A percentile compares a stretch with the other conserved stretches of the same genome.
phyloP scores from a whole-genome alignment of 768 basidiomycete species.

The Serendipita sp. region DNA sequence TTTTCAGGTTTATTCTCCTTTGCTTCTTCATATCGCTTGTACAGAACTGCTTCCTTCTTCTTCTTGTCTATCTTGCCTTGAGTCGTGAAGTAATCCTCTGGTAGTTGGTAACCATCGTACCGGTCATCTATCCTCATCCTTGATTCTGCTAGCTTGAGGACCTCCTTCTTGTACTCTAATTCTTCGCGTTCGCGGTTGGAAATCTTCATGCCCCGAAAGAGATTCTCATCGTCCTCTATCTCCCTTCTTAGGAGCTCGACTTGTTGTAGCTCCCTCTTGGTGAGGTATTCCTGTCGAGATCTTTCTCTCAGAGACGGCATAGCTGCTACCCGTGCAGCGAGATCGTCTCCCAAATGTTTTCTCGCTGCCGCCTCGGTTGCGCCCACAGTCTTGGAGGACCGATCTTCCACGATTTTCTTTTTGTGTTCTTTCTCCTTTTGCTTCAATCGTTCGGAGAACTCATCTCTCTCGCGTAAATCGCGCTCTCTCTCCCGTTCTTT shows the following conservation, averaged over 20 bases:
- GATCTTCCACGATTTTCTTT: constrained; percentile 84
- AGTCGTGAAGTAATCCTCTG: constrained; percentile 96
- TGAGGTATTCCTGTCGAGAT: constrained; percentile 89
- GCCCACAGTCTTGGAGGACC: constrained; percentile 49
- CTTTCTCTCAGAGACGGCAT: constrained; percentile 67
- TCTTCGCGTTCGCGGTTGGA: constrained; percentile 68
- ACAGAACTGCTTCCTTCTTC: constrained; percentile 82
- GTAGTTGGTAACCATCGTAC: constrained; percentile 88
- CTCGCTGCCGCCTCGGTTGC: constrained; percentile 73
- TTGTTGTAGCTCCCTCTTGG: constrained; percentile 91
- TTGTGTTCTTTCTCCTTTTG: constrained; percentile 69
- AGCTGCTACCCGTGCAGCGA: constrained; percentile 29
- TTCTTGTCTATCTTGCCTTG: constrained; percentile 97
- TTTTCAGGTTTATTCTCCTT: constrained; percentile 66
- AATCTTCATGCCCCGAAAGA: constrained; percentile 82
- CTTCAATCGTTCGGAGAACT: constrained; percentile 76
- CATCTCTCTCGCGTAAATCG: constrained; percentile 79
- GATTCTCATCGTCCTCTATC: constrained; percentile 82
- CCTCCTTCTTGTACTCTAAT: constrained; percentile 82
- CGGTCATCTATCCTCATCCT: constrained; percentile 88
- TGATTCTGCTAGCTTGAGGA: constrained; percentile 83
- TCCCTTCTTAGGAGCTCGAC: constrained; percentile 84
- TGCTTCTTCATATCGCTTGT: constrained; percentile 88
- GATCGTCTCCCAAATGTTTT: constrained; percentile 66
- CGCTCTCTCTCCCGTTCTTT: constrained; percentile 57